Conservation (phyloP, 352 stramenopile species). For the Phytophthora brassicae region DNA sequence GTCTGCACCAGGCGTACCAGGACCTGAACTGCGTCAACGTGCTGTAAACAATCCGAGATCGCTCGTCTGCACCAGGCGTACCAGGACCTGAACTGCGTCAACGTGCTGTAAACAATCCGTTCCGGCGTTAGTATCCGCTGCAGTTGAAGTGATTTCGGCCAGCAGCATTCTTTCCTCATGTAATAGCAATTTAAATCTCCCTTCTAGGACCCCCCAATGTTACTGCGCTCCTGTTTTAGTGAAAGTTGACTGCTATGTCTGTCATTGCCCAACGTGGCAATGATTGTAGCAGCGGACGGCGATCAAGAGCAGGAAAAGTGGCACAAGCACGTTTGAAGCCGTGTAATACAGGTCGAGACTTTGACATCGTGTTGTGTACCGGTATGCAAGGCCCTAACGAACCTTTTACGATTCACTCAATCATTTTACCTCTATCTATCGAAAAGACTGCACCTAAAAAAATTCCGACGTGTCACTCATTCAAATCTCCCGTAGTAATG, state of each 20-base stretch:
- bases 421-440: too few species aligned
- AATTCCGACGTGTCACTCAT: not conserved
- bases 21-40: constrained; percentile 88
- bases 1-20: constrained; percentile 90
- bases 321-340: too few species aligned
- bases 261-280: too few species aligned
- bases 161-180: constrained; percentile 22
- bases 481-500: not conserved
- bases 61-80: constrained; percentile 89
- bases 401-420: too few species aligned
- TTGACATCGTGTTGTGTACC: too few species aligned
- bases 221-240: too few species aligned
- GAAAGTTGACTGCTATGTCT: too few species aligned
- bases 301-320: too few species aligned
- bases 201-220: constrained; percentile 18
- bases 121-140: constrained; percentile 17
- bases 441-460: not conserved
- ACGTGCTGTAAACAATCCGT: constrained; percentile 44
- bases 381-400: too few species aligned
- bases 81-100: constrained; percentile 89
- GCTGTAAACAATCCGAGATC: too few species aligned
- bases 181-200: constrained; percentile 36
- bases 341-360: too few species aligned
- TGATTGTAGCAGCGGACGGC: too few species aligned
- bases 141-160: not conserved